Evolutionary conservation across 2,329 filamentous ascomycete genomes (phyloP), one percentile per base, ranked within the genome.

Genomic region (Colletotrichum sp.): DNA sequence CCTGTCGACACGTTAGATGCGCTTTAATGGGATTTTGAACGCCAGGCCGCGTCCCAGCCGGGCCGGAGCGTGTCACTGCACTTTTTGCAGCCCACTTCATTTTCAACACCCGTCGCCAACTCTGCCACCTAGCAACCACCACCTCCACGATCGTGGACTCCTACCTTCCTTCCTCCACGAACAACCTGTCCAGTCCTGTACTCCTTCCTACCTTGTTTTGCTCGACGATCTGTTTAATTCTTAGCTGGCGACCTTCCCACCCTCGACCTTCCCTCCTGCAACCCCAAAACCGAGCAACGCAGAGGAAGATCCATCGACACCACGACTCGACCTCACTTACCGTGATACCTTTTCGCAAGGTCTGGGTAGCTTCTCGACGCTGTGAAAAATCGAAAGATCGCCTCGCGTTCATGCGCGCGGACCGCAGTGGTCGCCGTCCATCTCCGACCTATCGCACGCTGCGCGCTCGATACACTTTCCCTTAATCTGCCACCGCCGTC

Each of bases 71-170:
- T 74, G 74, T 76, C 71, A 76, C 63, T 72, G 32, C 73, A 55
- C 63, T 72, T 76, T 76, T 76, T 72, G 72, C 69, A 75, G 72
- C 72, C 72, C 67, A 67, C 72, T 64, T 59, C 59, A 52, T 49
- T 75, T 44, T 62, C 28, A n/a, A 70, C 69, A 44, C 55, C 28
- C 26, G 24, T 55, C 10, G 26, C 62, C 28, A 18, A 72, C 63
- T 44, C 67, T 62, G 59, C 59, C 16, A 55, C 49, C 62, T 15
- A 64, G 36, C 73, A 75, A 68, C 57, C 63, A 67, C 71, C 67
- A n/a, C 30, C 39, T 28, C 21, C 60, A 28, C 18, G 36, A 68
- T 72, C 69, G 63, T 68, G 63, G 55, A 63, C 32, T 64, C 18
- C 24, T 63, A 62, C 21, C 24, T 30, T 64, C 32, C 49, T 67